Conservation (phyloP, 2,329 filamentous ascomycete species). For the Verticillium isaacii region DNA sequence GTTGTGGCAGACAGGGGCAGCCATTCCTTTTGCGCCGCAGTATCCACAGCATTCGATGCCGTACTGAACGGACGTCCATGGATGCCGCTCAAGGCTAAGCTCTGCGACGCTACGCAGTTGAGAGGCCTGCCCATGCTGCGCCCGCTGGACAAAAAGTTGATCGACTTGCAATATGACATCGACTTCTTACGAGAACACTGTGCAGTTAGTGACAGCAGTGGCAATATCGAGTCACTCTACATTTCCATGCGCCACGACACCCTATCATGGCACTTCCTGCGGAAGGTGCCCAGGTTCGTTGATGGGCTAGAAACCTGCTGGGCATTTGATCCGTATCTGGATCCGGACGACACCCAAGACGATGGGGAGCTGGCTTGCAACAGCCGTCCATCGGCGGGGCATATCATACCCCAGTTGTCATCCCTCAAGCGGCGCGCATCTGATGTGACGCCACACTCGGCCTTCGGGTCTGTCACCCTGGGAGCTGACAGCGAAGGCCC, state of each 20-base stretch:
- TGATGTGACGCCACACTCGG: constrained; percentile 45
- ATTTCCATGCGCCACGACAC: constrained; percentile 51
- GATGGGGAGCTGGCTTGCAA: constrained; percentile 29
- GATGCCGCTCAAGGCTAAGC: constrained; percentile 54
- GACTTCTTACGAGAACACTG: constrained; percentile 49
- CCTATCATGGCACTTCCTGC: constrained; percentile 52
- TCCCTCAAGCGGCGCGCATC: constrained; percentile 47
- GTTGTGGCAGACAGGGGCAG: constrained; percentile 45
- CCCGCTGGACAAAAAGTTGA: constrained; percentile 40
- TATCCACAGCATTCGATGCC: constrained; percentile 43
- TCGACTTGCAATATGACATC: constrained; percentile 38
- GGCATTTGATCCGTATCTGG: constrained; percentile 46
- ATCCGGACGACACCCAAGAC: constrained; percentile 32
- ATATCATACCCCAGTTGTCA: constrained; percentile 32
- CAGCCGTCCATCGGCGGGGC: constrained; percentile 35
- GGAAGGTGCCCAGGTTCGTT: constrained; percentile 40
- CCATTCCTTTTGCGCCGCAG: constrained; percentile 42
- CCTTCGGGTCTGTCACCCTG: constrained; percentile 32
- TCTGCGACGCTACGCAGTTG: constrained; percentile 50
- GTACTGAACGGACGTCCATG: constrained; percentile 46
- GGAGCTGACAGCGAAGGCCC: constrained; percentile 24
- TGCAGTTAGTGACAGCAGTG: constrained; percentile 48
- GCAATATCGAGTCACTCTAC: constrained; percentile 55
- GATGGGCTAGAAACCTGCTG: constrained; percentile 52
- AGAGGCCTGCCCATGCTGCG: constrained; percentile 55